A percentile compares a stretch with the other conserved stretches of the same genome.
Conservation (phyloP, 345 rosid genomes). For the Erysimum cheiranthoides region DNA sequence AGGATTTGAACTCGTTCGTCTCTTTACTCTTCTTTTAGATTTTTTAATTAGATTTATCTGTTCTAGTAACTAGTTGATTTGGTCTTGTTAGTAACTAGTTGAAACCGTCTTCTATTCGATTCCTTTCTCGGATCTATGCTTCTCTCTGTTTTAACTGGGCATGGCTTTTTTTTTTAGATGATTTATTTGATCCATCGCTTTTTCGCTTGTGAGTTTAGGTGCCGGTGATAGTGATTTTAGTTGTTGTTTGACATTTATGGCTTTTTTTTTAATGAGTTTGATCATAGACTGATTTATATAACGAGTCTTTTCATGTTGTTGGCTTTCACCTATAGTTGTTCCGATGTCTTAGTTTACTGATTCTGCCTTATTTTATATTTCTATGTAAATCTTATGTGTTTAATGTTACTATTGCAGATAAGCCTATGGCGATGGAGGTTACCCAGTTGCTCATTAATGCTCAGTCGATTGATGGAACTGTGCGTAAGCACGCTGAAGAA, state of each 20-base stretch:
- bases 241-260: background rate
- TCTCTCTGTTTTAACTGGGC: conserved; percentile 2
- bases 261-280: background rate
- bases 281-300: background rate
- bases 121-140: conserved; percentile 33
- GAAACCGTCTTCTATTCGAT: conserved; percentile 17
- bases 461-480: conserved; percentile 70
- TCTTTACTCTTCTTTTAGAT: background rate
- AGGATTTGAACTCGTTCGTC: conserved; percentile 33
- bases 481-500: conserved; percentile 76
- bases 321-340: conserved; percentile 20
- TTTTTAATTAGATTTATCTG: background rate
- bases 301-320: background rate
- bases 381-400: background rate
- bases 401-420: conserved; percentile 32
- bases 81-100: conserved; percentile 10
- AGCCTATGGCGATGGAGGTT: conserved; percentile 56
- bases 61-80: conserved; percentile 13
- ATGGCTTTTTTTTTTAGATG: background rate
- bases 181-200: conserved; percentile 1
- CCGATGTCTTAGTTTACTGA: conserved; percentile 12
- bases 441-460: conserved; percentile 79
- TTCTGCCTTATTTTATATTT: background rate
- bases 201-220: background rate
- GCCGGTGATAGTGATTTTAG: background rate